A percentile compares a stretch with the other conserved stretches of the same genome.
Evolutionary conservation across 1,284 basidiomycete genomes (phyloP).

Genomic region (Irpex sp.): DNA sequence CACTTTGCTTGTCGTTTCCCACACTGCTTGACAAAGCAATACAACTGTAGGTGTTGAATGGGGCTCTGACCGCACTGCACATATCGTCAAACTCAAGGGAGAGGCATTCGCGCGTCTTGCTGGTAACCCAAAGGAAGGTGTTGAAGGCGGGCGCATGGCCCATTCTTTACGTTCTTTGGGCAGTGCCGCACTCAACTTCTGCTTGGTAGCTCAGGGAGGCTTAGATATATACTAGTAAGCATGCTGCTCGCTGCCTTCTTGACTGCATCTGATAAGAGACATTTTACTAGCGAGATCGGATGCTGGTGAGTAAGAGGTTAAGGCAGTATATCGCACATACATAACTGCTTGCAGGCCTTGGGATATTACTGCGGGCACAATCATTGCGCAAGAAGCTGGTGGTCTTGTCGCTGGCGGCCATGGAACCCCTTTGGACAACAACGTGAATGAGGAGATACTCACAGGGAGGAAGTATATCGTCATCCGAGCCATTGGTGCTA

Average conservation of each 20-base stretch:
- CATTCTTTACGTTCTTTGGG: slow-evolving; percentile 85
- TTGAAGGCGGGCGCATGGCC: slow-evolving; percentile 80
- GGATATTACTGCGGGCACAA: slow-evolving; percentile 91
- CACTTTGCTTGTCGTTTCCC: neutral
- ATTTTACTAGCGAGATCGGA: slow-evolving; percentile 75
- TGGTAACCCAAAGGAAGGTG: slow-evolving; percentile 62
- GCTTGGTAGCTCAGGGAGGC: slow-evolving; percentile 80
- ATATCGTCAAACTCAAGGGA: slow-evolving; percentile 64
- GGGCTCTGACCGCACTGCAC: slow-evolving; percentile 77
- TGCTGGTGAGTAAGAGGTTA: slow-evolving; percentile 53
- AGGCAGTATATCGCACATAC: neutral
- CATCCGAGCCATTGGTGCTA: slow-evolving; percentile 63
- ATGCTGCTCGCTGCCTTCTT: neutral
- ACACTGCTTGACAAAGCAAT: neutral
- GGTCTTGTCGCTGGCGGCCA: slow-evolving; percentile 74
- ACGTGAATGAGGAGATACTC: slow-evolving; percentile 68
- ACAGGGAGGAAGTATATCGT: slow-evolving; percentile 87
- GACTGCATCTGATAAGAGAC: neutral
- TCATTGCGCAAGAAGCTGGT: slow-evolving; percentile 91
- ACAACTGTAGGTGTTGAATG: slow-evolving; percentile 76
- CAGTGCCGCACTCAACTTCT: slow-evolving; percentile 83
- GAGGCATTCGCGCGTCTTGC: slow-evolving; percentile 74
- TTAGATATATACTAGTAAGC: slow-evolving; percentile 81
- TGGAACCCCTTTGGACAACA: slow-evolving; percentile 40
- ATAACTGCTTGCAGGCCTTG: slow-evolving; percentile 57